Percentiles rank a stretch among this genome's conserved stretches.
Evolutionary conservation across 2,329 filamentous ascomycete species (phyloP).

Genomic region (Alternaria postmessia): DNA sequence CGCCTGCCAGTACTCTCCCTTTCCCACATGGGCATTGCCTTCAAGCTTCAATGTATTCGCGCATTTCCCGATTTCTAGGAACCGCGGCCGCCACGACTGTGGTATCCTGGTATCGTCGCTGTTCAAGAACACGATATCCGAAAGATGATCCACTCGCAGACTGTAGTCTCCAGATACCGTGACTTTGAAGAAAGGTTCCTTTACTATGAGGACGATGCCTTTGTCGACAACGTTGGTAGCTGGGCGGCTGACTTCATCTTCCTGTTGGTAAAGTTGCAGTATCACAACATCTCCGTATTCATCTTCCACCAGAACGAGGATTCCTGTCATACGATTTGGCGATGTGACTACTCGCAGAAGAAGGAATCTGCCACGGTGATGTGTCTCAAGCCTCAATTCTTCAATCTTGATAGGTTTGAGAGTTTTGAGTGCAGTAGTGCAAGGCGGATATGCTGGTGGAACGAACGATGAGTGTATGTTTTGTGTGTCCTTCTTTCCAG

Average conservation of each 20-base stretch:
- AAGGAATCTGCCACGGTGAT: conserved; percentile 51
- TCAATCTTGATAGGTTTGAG: conserved; percentile 36
- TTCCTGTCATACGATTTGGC: conserved; percentile 16
- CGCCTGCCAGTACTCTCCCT: conserved; percentile 23
- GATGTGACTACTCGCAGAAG: conserved; percentile 44
- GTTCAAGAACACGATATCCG: conserved; percentile 56
- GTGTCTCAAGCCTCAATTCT: conserved; percentile 50
- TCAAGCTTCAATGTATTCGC: conserved; percentile 20
- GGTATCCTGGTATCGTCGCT: conserved; percentile 53
- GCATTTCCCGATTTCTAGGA: conserved; percentile 2
- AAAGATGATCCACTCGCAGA: conserved; percentile 62
- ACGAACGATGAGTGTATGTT: conserved; percentile 23
- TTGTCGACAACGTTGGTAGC: conserved; percentile 47
- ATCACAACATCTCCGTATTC: conserved; percentile 6
- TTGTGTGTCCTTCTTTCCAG: background rate
- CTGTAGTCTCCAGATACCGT: conserved; percentile 52
- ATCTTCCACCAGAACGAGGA: conserved; percentile 20
- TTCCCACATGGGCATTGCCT: conserved; percentile 19
- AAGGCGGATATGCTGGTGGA: conserved; percentile 31
- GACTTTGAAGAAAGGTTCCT: conserved; percentile 63
- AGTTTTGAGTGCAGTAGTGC: conserved; percentile 15
- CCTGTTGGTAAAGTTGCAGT: conserved; percentile 48
- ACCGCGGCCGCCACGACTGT: conserved; percentile 41
- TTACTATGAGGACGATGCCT: conserved; percentile 32
- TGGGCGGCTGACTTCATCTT: conserved; percentile 10